Conservation (phyloP, 192 early-diverging fungal species). For the Mortierella hygrophila region DNA sequence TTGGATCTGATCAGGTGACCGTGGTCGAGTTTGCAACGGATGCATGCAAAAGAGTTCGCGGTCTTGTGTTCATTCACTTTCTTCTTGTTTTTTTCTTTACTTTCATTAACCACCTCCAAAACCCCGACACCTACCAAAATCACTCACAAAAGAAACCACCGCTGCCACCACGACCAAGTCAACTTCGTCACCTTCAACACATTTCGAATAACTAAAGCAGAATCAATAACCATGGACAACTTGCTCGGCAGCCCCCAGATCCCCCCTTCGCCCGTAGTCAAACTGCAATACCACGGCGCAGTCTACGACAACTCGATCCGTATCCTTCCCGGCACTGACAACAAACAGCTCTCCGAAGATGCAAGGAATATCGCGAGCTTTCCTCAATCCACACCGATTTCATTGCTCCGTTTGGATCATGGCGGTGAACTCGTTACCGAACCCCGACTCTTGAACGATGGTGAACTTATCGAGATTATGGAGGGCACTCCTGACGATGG, state of each 20-base stretch:
- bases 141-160: not conserved
- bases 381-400: slow-evolving; percentile 8
- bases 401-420: slow-evolving; percentile 35
- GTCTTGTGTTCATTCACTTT: not conserved
- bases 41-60: slow-evolving; percentile 1
- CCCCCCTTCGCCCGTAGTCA: slow-evolving; percentile 34
- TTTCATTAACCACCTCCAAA: not conserved
- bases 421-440: slow-evolving; percentile 38
- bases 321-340: slow-evolving; percentile 17
- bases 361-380: slow-evolving; percentile 41
- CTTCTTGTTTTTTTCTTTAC: not conserved
- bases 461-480: slow-evolving; percentile 44
- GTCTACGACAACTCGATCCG: slow-evolving; percentile 54
- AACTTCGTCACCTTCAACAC: not conserved
- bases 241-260: slow-evolving; percentile 12
- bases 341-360: slow-evolving; percentile 17
- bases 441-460: slow-evolving; percentile 18
- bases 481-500: slow-evolving; percentile 39
- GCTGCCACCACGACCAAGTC: not conserved
- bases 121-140: not conserved
- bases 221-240: slow-evolving; percentile 3
- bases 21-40: not conserved
- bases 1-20: not conserved
- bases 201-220: not conserved
- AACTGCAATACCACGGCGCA: slow-evolving; percentile 51